Percentiles rank a stretch among this genome's conserved stretches.
Evolutionary conservation across 495 filamentous ascomycete species (phyloP).

Genomic region (Penicillium cinerascens): DNA sequence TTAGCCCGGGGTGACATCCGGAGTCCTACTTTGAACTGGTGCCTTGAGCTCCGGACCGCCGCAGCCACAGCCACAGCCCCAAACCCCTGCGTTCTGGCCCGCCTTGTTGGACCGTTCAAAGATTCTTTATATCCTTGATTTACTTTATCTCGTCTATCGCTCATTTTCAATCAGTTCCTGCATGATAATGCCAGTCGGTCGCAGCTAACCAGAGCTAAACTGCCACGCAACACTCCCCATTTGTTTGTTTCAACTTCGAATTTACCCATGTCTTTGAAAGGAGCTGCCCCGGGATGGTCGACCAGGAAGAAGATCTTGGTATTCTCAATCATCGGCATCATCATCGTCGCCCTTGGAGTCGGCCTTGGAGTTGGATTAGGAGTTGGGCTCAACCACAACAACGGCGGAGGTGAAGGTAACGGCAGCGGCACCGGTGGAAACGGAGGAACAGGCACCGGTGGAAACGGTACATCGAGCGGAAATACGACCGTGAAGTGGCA

Average conservation of each 20-base stretch:
- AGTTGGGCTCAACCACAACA: conserved; percentile 28
- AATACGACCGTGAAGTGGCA: conserved; percentile 42
- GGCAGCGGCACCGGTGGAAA: conserved; percentile 13
- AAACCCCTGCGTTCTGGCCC: neutral
- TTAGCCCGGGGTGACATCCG: conserved; percentile 7
- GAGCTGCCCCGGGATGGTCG: conserved; percentile 35
- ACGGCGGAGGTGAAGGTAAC: conserved; percentile 12
- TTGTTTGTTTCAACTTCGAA: neutral
- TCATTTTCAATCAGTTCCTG: neutral
- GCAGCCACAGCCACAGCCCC: conserved; percentile 15
- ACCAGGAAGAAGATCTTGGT: conserved; percentile 39
- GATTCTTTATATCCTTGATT: conserved; percentile 11
- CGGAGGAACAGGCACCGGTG: conserved; percentile 6
- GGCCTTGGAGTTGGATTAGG: conserved; percentile 54
- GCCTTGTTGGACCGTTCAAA: conserved; percentile 12
- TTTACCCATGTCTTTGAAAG: conserved; percentile 3
- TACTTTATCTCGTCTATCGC: conserved; percentile 8
- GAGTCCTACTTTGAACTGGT: too few relatives aligned
- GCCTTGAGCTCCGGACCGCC: conserved; percentile 11
- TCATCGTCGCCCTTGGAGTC: conserved; percentile 48
- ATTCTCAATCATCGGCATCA: conserved; percentile 20
- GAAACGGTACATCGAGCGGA: conserved; percentile 21
- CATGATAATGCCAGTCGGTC: neutral
- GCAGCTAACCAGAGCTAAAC: neutral
- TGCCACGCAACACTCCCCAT: neutral